phyloP scores from a whole-genome alignment of 352 stramenopile species.

The Globisporangium cederbergense region DNA sequence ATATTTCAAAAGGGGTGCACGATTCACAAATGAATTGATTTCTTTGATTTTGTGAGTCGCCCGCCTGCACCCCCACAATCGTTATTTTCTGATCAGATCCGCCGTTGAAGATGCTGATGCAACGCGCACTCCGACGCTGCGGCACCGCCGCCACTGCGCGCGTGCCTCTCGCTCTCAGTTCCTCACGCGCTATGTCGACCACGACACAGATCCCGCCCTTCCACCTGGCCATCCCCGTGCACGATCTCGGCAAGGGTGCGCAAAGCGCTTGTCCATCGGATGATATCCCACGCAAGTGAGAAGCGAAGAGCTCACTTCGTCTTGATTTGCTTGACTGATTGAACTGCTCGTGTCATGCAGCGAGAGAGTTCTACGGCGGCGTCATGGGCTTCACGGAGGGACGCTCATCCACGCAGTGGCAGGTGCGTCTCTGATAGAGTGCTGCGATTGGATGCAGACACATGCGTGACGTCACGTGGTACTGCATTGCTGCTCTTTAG shows the following conservation, averaged over 20 bases:
- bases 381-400: slow-evolving; percentile 91
- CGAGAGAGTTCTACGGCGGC: slow-evolving; percentile 92
- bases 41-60: too few species aligned
- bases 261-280: neutral
- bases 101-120: slow-evolving; percentile 8
- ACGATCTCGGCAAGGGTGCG: slow-evolving; percentile 83
- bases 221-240: slow-evolving; percentile 94
- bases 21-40: too few species aligned
- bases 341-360: slow-evolving; percentile 23
- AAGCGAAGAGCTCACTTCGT: neutral
- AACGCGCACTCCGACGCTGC: slow-evolving; percentile 7
- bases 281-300: neutral
- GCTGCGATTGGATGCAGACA: neutral
- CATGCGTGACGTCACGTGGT: neutral
- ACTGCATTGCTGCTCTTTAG: slow-evolving; percentile 25
- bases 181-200: slow-evolving; percentile 5
- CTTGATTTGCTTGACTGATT: neutral
- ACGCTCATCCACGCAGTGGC: slow-evolving; percentile 91
- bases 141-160: neutral
- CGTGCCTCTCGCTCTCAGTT: neutral
- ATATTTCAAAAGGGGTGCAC: too few species aligned
- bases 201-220: slow-evolving; percentile 62
- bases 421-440: slow-evolving; percentile 40
- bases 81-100: too few species aligned
- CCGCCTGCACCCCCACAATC: too few species aligned